Percentiles rank a stretch among this genome's conserved stretches.
phyloP scores from a whole-genome alignment of 2,329 filamentous ascomycete species.

The Xylaria sp. region DNA sequence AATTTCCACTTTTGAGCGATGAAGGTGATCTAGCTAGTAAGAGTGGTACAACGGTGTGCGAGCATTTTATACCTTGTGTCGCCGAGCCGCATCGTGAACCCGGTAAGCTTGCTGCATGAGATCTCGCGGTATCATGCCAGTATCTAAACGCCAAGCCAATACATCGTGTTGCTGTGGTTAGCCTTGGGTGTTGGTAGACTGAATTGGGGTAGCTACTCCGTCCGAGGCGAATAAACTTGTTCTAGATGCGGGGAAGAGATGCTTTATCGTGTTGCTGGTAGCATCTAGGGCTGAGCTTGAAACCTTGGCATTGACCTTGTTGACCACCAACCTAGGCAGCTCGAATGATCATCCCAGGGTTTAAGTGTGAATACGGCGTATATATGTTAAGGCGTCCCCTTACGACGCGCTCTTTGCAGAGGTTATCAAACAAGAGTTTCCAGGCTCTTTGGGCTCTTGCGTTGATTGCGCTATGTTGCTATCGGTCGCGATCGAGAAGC shows the following conservation, averaged over 20 bases:
- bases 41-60: background rate
- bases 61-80: background rate
- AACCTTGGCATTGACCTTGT: background rate
- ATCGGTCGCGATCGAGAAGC: too few relatives aligned
- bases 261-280: background rate
- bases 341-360: too few relatives aligned
- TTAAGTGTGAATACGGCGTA: too few relatives aligned
- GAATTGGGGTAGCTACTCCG: background rate
- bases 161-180: slow-evolving; percentile 1
- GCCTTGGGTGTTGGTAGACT: background rate
- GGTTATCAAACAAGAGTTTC: too few relatives aligned
- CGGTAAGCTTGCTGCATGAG: background rate
- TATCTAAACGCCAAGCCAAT: slow-evolving; percentile 12
- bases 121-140: background rate
- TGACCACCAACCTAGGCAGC: too few relatives aligned
- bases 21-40: background rate
- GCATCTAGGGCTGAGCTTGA: background rate
- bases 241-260: background rate
- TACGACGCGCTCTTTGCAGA: too few relatives aligned
- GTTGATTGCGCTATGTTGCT: too few relatives aligned
- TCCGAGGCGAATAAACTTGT: background rate
- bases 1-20: background rate
- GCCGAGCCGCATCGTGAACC: background rate
- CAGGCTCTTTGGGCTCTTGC: too few relatives aligned
- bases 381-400: too few relatives aligned